Percentiles rank a stretch among this genome's conserved stretches.
Evolutionary conservation across 2,329 filamentous ascomycete genomes (phyloP).

Genomic region (Cladosporium sp.): DNA sequence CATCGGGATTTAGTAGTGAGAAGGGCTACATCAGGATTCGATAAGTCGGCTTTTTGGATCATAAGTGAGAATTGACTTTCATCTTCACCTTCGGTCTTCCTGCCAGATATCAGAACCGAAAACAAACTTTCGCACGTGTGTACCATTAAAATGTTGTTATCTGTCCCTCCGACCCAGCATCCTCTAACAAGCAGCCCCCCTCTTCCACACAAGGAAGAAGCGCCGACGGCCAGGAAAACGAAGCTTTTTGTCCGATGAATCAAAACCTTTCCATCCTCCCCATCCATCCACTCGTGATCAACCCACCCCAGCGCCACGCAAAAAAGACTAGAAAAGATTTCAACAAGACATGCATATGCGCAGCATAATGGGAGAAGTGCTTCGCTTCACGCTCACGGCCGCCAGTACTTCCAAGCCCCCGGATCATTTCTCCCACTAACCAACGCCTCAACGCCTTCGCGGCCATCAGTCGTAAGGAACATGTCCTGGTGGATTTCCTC

Average conservation of each 20-base stretch:
- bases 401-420: slow-evolving; percentile 41
- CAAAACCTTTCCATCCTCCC: neutral
- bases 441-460: slow-evolving; percentile 80
- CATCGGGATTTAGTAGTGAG: too few species aligned
- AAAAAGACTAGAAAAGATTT: neutral
- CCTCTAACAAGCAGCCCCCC: too few species aligned
- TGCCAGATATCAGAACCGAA: too few species aligned
- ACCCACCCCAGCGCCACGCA: neutral
- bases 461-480: slow-evolving; percentile 80
- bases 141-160: too few species aligned
- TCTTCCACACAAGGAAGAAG: too few species aligned
- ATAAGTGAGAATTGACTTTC: too few species aligned
- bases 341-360: neutral
- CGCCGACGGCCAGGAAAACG: too few species aligned
- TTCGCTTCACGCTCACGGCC: slow-evolving; percentile 20
- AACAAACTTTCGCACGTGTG: too few species aligned
- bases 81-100: too few species aligned
- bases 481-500: slow-evolving; percentile 92
- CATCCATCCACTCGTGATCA: neutral
- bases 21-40: too few species aligned
- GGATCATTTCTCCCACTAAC: slow-evolving; percentile 58
- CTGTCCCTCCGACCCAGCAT: too few species aligned
- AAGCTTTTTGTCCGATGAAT: neutral
- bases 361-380: neutral
- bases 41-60: too few species aligned